These are phyloP conservation scores for Starmerella bombi DNA, from an alignment of 805 yeast species.

Conservation along the genomic window DNA sequence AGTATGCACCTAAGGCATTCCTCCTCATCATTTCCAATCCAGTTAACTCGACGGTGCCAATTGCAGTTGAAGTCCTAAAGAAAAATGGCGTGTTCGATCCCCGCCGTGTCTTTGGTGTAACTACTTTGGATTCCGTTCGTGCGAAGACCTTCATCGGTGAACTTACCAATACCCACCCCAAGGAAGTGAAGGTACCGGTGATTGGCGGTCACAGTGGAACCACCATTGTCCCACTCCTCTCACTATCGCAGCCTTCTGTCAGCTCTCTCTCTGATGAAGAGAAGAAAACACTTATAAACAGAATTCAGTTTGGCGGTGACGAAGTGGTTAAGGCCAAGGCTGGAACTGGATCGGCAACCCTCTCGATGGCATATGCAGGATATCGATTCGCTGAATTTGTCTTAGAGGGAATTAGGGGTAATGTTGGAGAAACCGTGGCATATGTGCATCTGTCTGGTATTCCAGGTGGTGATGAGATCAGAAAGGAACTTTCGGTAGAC, in stretches of 20 bases:
- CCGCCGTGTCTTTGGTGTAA: conserved; percentile 68
- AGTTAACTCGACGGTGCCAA: conserved; percentile 84
- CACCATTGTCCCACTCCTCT: conserved; percentile 77
- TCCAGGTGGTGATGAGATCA: conserved; percentile 45
- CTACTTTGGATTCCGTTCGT: conserved; percentile 76
- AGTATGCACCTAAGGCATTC: conserved; percentile 56
- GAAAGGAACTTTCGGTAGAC: conserved; percentile 59
- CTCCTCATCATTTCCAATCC: conserved; percentile 83
- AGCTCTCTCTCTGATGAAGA: conserved; percentile 29
- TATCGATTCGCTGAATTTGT: conserved; percentile 60
- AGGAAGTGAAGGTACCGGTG: conserved; percentile 49
- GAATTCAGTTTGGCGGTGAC: conserved; percentile 95
- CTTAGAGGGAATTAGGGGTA: conserved; percentile 31
- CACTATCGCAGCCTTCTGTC: conserved; percentile 30
- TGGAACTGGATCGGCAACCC: conserved; percentile 89
- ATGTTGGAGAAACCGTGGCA: conserved; percentile 31
- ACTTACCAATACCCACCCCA: conserved; percentile 35
- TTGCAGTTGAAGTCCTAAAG: conserved; percentile 68
- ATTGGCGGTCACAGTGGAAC: conserved; percentile 94
- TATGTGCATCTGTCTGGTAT: conserved; percentile 31
- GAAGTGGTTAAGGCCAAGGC: conserved; percentile 92
- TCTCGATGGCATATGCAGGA: conserved; percentile 93
- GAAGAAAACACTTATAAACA: conserved; percentile 52
- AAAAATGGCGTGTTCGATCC: conserved; percentile 57
- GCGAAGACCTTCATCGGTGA: conserved; percentile 69